Evolutionary conservation across 169 alveolate species (phyloP), one percentile per base, ranked within the genome.

Genomic region (Eimeria nieschulzi): DNA sequence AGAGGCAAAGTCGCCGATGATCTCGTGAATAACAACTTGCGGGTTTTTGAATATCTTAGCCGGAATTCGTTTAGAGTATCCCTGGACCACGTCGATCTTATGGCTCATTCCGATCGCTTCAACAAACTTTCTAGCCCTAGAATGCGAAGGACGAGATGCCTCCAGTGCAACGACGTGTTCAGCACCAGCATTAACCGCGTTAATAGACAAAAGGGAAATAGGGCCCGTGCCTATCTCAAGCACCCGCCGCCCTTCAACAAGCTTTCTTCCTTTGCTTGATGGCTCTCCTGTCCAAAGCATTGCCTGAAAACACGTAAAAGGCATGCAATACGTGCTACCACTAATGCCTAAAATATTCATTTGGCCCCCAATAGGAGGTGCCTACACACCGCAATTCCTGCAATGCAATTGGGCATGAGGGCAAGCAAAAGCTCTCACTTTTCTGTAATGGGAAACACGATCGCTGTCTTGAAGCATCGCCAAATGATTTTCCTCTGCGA

Each of bases 141-240:
- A 80, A 56, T 80, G 87, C 8, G 87, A 80, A 7, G 87, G 87
- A 26, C 87, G 56, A 21, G 87, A 80, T 9, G 87, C 97, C 92
- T 96, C 98, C 61, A 96, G 92, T 33, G 98, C 98, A 73, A 96
- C 98, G 90, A 96, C 96, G 78, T 83, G 93, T 54, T 95, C 93
- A 19, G 98, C 98, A n/a, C 98, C 98, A 23, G 97, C 97, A 82
- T 95, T 94, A 53, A 94, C 87, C 21, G 98, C 97, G 88, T 95
- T 96, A 94, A 96, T 95, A 25, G 98, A 96, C 68, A 96, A 93
- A 53, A 96, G 93, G 66, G 97, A 95, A 70, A 96, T 93, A 23
- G 98, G 98, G 7, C 98, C 98, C 9, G 98, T 96, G 39, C 98
- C 98, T 10, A 96, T 93, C 75, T 96, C 98, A 39, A 96, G 92